phyloP scores from a whole-genome alignment of 2,329 filamentous ascomycete species.

The Colletotrichum sp. region DNA sequence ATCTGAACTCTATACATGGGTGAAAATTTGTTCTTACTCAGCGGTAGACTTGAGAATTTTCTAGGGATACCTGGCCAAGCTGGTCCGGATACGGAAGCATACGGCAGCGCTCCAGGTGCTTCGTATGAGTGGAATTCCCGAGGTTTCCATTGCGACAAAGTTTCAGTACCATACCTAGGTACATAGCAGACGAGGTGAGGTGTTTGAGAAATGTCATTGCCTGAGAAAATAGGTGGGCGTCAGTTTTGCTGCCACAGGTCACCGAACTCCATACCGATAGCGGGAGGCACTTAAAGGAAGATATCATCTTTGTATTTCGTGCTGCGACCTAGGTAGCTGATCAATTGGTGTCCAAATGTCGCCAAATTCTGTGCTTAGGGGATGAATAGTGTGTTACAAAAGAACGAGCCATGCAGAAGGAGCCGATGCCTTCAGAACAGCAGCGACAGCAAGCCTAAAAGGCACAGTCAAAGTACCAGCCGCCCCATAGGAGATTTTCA shows the following conservation, averaged over 20 bases:
- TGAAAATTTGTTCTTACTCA: background rate
- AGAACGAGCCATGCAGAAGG: background rate
- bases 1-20: background rate
- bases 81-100: background rate
- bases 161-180: background rate
- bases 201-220: background rate
- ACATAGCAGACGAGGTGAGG: background rate
- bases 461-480: background rate
- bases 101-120: background rate
- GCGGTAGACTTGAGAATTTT: background rate
- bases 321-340: background rate
- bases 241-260: background rate
- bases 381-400: background rate
- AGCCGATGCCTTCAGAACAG: background rate
- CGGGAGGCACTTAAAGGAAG: background rate
- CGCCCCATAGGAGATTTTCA: fast-evolving
- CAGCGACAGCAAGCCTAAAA: background rate
- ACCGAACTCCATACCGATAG: background rate
- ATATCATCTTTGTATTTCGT: background rate
- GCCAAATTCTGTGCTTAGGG: background rate
- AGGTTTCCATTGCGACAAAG: background rate
- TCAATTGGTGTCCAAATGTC: background rate
- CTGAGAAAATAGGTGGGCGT: background rate
- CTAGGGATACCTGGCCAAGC: background rate
- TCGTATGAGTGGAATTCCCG: background rate